Conservation (phyloP, 441 rosid genomes). For the Syzygium syzygioides region DNA sequence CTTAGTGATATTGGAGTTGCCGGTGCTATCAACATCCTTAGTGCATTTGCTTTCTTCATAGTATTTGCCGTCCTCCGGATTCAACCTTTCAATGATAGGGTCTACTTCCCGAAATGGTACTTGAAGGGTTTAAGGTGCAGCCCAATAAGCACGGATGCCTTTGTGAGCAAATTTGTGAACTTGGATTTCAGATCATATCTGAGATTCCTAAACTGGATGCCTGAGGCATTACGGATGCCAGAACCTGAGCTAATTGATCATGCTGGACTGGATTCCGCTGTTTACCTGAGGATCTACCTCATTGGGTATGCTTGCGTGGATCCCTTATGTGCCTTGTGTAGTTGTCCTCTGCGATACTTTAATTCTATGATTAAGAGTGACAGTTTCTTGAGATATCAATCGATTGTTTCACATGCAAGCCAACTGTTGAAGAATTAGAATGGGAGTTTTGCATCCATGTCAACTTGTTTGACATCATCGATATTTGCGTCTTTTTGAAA, state of each 20-base stretch:
- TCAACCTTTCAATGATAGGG: conserved; percentile 13
- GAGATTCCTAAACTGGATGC: conserved; percentile 16
- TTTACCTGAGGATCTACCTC: conserved; percentile 13
- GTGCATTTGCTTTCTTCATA: conserved; percentile 10
- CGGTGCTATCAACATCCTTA: conserved; percentile 12
- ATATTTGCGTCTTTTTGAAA: neutral
- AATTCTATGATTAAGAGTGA: neutral
- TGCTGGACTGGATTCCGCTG: conserved; percentile 15
- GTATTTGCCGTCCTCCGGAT: conserved; percentile 11
- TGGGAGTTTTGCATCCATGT: neutral
- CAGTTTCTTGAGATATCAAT: neutral
- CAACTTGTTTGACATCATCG: neutral
- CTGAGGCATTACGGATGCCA: conserved; percentile 13
- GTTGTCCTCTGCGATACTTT: neutral
- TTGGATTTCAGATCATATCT: conserved; percentile 11
- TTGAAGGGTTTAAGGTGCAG: conserved; percentile 11
- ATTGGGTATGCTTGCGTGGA: conserved; percentile 6
- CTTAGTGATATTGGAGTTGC: conserved; percentile 11
- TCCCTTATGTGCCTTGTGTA: neutral
- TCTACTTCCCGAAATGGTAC: conserved; percentile 15
- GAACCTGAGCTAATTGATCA: conserved; percentile 19
- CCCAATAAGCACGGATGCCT: neutral
- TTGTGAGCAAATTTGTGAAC: conserved; percentile 11
- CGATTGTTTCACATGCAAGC: neutral
- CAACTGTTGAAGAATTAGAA: neutral